Base-by-base conservation (phyloP, 2,329 filamentous ascomycete species). In the Ceratocystis colombiana region DNA sequence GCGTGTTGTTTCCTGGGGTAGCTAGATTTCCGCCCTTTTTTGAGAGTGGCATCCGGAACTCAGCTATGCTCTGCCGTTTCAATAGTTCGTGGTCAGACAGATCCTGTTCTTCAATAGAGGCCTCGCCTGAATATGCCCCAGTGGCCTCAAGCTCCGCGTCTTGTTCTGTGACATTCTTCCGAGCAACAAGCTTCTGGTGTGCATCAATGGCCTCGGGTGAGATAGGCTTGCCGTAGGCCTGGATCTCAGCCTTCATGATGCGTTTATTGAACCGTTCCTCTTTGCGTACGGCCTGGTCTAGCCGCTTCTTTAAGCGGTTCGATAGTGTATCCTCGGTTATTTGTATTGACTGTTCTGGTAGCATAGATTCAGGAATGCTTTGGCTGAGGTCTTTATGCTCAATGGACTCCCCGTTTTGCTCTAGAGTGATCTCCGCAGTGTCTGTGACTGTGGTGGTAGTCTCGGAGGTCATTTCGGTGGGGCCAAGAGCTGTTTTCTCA, bases 1-100 rank as follows among this genome's bases (percentile, higher is more conserved):
- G 80, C 2, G 81, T 80, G 70, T 86, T 85, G 48, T 75, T 76
- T 22, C 79, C 78, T 1, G 83, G 82, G 41, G 72, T 71, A 30
- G 78, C 78, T 68, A 77, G 25, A 72, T 67, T 64, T 69, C 71
- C 46, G 28, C 55, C 64, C 6, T 57, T 46, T 25, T 63, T 63
- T 2, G n/a, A n/a, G 17, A 59, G 55, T 17, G 55, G 55, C 55
- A 59, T 59, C 2, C n/a, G 55, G 55, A 59, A 59, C 55, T 59
- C 55, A 2, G n/a, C 55, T n/a, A 59, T 59, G 30, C 8, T 37
- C 2, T 22, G 6, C 5, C 28, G 55, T 37, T 37, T 30, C 28
- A 15, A 37, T 28, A 59, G 12, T 4, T 59, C 28, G 8, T 59
- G 25, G 2, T 17, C 5, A 6, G 12, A 33, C 28, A 59, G 1